Evolutionary conservation across 768 basidiomycete species (phyloP).

Genomic region (Kwoniella newhampshirensis): DNA sequence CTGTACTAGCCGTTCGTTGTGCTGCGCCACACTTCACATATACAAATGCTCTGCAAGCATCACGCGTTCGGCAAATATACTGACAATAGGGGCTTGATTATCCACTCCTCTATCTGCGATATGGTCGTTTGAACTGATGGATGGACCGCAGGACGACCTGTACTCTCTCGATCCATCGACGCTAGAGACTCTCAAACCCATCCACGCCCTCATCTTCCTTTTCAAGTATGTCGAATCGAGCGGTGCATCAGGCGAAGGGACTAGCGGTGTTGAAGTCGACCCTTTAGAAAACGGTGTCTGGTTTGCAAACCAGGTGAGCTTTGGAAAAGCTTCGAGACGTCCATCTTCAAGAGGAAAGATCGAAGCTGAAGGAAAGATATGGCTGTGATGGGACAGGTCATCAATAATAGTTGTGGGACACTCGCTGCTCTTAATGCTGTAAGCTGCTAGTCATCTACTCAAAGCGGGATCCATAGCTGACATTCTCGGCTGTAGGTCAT

Average conservation of each 20-base stretch:
- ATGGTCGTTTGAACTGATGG: background rate
- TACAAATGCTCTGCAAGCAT: too few relatives aligned
- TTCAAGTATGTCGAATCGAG: constrained; percentile 87
- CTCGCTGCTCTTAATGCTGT: constrained; percentile 88
- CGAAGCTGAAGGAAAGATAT: too few relatives aligned
- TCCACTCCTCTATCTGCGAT: background rate
- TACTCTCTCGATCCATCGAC: constrained; percentile 55
- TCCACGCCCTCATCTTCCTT: constrained; percentile 88
- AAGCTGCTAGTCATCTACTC: background rate
- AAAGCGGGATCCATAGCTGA: too few relatives aligned
- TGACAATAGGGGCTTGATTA: too few relatives aligned
- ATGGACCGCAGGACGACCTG: constrained; percentile 44
- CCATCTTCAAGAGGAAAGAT: too few relatives aligned
- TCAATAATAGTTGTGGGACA: constrained; percentile 97
- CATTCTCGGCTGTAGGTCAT: constrained; percentile 27
- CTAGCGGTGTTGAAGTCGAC: constrained; percentile 50
- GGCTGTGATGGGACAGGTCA: too few relatives aligned
- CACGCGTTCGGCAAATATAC: too few relatives aligned
- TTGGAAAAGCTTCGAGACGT: too few relatives aligned
- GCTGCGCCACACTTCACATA: too few relatives aligned
- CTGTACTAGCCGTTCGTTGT: too few relatives aligned
- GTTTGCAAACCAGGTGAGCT: constrained; percentile 72
- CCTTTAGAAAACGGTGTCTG: constrained; percentile 62
- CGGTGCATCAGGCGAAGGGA: constrained; percentile 38
- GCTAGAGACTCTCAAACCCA: constrained; percentile 70